Evolutionary conservation across 495 filamentous ascomycete genomes (phyloP).

Genomic region (Penicillium lividum): DNA sequence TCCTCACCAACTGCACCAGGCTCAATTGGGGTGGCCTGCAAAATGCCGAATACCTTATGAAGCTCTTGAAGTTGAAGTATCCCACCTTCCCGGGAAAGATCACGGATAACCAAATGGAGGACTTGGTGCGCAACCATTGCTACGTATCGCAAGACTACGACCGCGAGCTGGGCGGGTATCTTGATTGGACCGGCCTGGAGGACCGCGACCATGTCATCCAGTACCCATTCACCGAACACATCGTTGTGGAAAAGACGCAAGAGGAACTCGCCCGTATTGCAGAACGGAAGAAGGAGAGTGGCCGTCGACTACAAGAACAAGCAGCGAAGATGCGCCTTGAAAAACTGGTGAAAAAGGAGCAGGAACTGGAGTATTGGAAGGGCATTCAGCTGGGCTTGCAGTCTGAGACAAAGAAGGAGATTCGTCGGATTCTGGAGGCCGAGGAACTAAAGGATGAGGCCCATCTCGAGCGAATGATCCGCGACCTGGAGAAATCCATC

Average conservation of each 20-base stretch:
- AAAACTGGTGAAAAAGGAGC: conserved; percentile 90
- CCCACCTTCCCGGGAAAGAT: conserved; percentile 83
- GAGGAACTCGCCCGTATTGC: conserved; percentile 87
- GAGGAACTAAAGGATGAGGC: conserved; percentile 91
- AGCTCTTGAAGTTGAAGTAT: conserved; percentile 91
- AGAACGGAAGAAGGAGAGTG: conserved; percentile 90
- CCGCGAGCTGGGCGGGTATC: conserved; percentile 66
- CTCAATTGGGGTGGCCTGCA: conserved; percentile 95
- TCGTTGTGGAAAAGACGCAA: conserved; percentile 84
- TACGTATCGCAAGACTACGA: conserved; percentile 85
- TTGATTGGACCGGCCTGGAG: conserved; percentile 88
- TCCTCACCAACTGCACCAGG: conserved; percentile 79
- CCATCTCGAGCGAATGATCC: conserved; percentile 74
- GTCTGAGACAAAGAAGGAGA: conserved; percentile 82
- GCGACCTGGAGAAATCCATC: conserved; percentile 86
- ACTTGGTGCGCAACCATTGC: conserved; percentile 85
- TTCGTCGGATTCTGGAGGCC: conserved; percentile 77
- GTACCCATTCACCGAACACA: conserved; percentile 88
- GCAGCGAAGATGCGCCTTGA: conserved; percentile 96
- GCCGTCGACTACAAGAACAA: conserved; percentile 88
- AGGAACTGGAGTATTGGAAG: conserved; percentile 92
- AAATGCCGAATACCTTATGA: conserved; percentile 83
- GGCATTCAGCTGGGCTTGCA: conserved; percentile 69
- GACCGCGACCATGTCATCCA: conserved; percentile 87
- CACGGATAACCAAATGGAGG: conserved; percentile 79